A percentile compares a stretch with the other conserved stretches of the same genome.
phyloP scores from a whole-genome alignment of 345 rosid genomes.

The Pugionium cornutum region DNA sequence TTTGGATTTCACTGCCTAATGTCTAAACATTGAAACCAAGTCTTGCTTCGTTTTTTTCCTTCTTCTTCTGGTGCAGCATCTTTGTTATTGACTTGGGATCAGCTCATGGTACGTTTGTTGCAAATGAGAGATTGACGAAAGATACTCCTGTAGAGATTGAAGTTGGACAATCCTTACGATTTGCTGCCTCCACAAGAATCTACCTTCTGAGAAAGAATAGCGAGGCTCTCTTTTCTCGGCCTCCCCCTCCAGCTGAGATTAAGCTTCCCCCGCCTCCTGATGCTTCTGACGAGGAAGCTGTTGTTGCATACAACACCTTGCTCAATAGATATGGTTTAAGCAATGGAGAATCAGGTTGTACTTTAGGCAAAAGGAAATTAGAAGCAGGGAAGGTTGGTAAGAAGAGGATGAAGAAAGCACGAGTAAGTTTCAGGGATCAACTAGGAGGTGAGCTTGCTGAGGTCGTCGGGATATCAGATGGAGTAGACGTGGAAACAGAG shows the following conservation, averaged over 20 bases:
- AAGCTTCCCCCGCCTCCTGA: conserved; percentile 74
- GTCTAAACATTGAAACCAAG: conserved; percentile 61
- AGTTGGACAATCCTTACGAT: conserved; percentile 77
- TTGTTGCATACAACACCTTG: conserved; percentile 80
- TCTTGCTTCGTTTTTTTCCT: conserved; percentile 45
- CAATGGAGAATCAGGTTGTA: conserved; percentile 40
- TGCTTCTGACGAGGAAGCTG: conserved; percentile 83
- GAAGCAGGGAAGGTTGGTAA: conserved; percentile 60
- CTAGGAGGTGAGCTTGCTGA: conserved; percentile 88
- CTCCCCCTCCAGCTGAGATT: conserved; percentile 62
- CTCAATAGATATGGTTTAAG: conserved; percentile 72
- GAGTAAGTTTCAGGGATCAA: conserved; percentile 79
- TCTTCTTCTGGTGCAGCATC: conserved; percentile 60
- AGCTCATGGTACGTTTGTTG: conserved; percentile 93
- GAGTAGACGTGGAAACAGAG: conserved; percentile 92
- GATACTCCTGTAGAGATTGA: conserved; percentile 88
- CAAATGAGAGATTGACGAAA: conserved; percentile 76
- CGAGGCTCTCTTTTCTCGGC: conserved; percentile 77
- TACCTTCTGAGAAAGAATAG: conserved; percentile 77
- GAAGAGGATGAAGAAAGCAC: conserved; percentile 61
- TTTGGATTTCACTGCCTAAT: conserved; percentile 30
- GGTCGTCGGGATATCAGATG: conserved; percentile 92
- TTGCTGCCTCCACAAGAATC: conserved; percentile 89
- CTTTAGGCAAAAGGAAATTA: conserved; percentile 45
- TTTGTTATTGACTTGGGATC: conserved; percentile 93